phyloP scores from a whole-genome alignment of 768 basidiomycete genomes.

The Suillus sp. region DNA sequence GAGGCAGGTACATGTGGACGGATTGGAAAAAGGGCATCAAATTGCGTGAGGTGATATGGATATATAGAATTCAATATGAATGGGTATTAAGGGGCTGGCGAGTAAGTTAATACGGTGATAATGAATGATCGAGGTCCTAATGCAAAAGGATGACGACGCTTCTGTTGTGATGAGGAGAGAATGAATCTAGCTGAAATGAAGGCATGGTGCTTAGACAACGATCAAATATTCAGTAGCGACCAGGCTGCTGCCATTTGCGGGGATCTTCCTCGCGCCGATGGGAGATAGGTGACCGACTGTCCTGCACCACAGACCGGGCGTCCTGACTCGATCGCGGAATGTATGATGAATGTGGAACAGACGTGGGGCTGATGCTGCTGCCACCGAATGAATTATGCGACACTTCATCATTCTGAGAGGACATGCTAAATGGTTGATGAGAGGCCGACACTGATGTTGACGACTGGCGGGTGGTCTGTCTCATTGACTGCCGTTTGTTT shows the following conservation, averaged over 20 bases:
- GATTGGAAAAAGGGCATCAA: slow-evolving; percentile 22
- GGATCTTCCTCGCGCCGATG: slow-evolving; percentile 52
- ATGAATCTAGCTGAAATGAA: slow-evolving; percentile 38
- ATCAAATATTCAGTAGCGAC: slow-evolving; percentile 46
- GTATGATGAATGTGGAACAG: slow-evolving; percentile 38
- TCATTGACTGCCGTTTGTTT: slow-evolving; percentile 83
- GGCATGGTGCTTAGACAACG: slow-evolving; percentile 30
- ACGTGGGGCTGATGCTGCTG: slow-evolving; percentile 34
- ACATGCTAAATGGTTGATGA: slow-evolving; percentile 53
- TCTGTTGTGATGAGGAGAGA: slow-evolving; percentile 25
- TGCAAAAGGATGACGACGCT: slow-evolving; percentile 37
- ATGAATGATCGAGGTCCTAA: slow-evolving; percentile 42
- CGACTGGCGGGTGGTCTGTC: slow-evolving; percentile 71
- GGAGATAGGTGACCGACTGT: slow-evolving; percentile 25
- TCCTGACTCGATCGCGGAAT: slow-evolving; percentile 44
- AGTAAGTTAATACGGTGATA: slow-evolving; percentile 37
- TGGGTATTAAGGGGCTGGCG: slow-evolving; percentile 38
- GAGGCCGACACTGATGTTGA: slow-evolving; percentile 46
- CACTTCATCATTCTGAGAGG: slow-evolving; percentile 38
- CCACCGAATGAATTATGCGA: slow-evolving; percentile 36
- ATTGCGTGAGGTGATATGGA: slow-evolving; percentile 29
- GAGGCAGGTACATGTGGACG: slow-evolving; percentile 27
- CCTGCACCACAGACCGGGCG: slow-evolving; percentile 37
- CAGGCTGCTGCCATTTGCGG: slow-evolving; percentile 48
- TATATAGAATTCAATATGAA: slow-evolving; percentile 36